Evolutionary conservation across 352 stramenopile species (phyloP).

Genomic region (Phytophthora melonis): DNA sequence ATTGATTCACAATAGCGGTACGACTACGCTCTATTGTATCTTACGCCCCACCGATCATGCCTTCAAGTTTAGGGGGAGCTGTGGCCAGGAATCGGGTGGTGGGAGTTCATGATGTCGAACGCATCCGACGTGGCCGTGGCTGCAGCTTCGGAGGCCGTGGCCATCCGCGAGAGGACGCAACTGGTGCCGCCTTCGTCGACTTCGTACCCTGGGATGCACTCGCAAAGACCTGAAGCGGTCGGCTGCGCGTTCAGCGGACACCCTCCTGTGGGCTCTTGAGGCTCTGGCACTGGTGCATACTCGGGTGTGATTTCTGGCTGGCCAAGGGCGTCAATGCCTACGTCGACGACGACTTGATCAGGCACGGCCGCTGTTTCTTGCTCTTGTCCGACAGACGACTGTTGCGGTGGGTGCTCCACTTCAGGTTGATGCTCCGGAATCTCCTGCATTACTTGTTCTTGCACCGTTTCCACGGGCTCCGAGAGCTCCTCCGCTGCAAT

Average conservation of each 20-base stretch:
- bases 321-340: background rate
- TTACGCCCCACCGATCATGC: background rate
- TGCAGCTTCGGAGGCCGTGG: conserved; percentile 21
- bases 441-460: conserved; percentile 18
- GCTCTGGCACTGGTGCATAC: conserved; percentile 8
- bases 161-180: conserved; percentile 46
- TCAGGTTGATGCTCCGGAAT: conserved; percentile 1
- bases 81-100: conserved; percentile 22
- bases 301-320: conserved; percentile 5
- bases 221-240: conserved; percentile 46
- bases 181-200: conserved; percentile 30
- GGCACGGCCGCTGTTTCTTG: background rate
- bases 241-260: conserved; percentile 52
- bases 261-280: background rate
- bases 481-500: background rate
- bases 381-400: background rate
- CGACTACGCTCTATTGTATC: background rate
- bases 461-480: background rate
- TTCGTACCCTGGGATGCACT: conserved; percentile 54
- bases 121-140: conserved; percentile 13
- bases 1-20: no score
- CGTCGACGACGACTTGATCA: conserved; percentile 2
- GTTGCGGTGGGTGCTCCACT: background rate
- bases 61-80: conserved; percentile 1
- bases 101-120: conserved; percentile 28